A percentile compares a stretch with the other conserved stretches of the same genome.
Evolutionary conservation across 2,329 filamentous ascomycete species (phyloP).

Genomic region (Dothidotthia symphoricarpi): DNA sequence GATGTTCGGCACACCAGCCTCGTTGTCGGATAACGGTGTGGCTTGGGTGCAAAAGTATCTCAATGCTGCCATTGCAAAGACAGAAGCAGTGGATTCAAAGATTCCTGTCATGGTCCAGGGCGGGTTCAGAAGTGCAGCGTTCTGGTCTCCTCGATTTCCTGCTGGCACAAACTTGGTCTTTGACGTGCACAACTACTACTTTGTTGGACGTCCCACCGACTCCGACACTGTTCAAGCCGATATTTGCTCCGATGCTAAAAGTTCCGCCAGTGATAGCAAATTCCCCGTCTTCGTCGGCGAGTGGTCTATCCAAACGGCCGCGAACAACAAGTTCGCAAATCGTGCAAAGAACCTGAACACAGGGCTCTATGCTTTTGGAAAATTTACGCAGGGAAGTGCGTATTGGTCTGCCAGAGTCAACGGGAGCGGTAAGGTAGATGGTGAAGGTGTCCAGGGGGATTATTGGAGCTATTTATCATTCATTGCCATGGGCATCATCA

Average conservation of each 20-base stretch:
- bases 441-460: slow-evolving; percentile 14
- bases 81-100: slow-evolving; percentile 17
- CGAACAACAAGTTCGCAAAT: slow-evolving; percentile 34
- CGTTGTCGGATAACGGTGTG: slow-evolving; percentile 28
- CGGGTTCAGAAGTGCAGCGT: slow-evolving; percentile 17
- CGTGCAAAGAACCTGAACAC: slow-evolving; percentile 33
- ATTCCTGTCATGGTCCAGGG: slow-evolving; percentile 21
- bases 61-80: slow-evolving; percentile 10
- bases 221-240: slow-evolving; percentile 10
- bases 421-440: slow-evolving; percentile 12
- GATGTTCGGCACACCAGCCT: slow-evolving; percentile 34
- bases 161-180: slow-evolving; percentile 20
- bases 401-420: slow-evolving; percentile 29
- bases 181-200: slow-evolving; percentile 26
- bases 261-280: slow-evolving; percentile 10
- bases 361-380: slow-evolving; percentile 35
- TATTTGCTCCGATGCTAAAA: slow-evolving; percentile 18
- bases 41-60: slow-evolving; percentile 39
- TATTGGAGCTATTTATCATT: slow-evolving; percentile 15
- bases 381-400: slow-evolving; percentile 32
- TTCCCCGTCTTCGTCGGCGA: slow-evolving; percentile 37
- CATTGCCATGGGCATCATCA: slow-evolving; percentile 7
- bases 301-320: slow-evolving; percentile 35
- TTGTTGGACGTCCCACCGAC: slow-evolving; percentile 17
- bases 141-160: slow-evolving; percentile 15